These are phyloP conservation scores for Exophiala sideris DNA, from an alignment of 2,329 filamentous ascomycete species.

Conservation along the genomic window DNA sequence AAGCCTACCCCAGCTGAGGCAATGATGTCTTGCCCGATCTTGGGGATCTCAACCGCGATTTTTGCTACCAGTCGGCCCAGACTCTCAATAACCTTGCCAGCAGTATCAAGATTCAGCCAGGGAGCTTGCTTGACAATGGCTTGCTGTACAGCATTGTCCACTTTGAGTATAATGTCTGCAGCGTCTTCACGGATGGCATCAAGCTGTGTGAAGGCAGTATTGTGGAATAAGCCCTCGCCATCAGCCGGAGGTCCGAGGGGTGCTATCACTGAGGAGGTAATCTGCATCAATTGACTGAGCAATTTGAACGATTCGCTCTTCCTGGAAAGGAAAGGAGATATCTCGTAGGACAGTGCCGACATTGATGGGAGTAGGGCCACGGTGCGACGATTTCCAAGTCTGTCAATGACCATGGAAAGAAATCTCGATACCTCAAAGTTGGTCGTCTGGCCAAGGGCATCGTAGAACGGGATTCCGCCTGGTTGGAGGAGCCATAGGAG, in stretches of 20 bases:
- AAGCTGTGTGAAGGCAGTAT: constrained; percentile 13
- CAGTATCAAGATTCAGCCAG: constrained; percentile 43
- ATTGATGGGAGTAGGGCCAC: constrained; percentile 11
- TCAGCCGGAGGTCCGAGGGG: constrained; percentile 3
- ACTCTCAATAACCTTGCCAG: constrained; percentile 35
- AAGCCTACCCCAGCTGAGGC: constrained; percentile 28
- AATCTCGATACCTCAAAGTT: constrained; percentile 28
- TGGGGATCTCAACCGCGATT: constrained; percentile 32
- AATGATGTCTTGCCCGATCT: constrained; percentile 37
- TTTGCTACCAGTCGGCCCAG: constrained; percentile 34
- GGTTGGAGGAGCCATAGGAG: constrained; percentile 37
- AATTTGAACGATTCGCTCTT: constrained; percentile 18
- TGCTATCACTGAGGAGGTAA: constrained; percentile 24
- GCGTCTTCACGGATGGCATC: constrained; percentile 18
- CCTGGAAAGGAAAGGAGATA: constrained; percentile 15
- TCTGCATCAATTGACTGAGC: constrained; percentile 12
- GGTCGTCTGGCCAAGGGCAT: constrained; percentile 33
- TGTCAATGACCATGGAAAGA: constrained; percentile 13
- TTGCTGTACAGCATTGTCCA: constrained; percentile 38
- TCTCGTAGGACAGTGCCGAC: constrained; percentile 15
- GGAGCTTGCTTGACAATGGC: constrained; percentile 42
- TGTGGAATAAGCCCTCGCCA: constrained; percentile 2
- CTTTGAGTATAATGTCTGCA: constrained; percentile 22
- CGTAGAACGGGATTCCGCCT: constrained; percentile 38
- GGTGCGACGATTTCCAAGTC: constrained; percentile 8